Percentiles rank a stretch among this genome's conserved stretches.
Evolutionary conservation across 768 basidiomycete genomes (phyloP).

Genomic region (Lactifluus piperatus): DNA sequence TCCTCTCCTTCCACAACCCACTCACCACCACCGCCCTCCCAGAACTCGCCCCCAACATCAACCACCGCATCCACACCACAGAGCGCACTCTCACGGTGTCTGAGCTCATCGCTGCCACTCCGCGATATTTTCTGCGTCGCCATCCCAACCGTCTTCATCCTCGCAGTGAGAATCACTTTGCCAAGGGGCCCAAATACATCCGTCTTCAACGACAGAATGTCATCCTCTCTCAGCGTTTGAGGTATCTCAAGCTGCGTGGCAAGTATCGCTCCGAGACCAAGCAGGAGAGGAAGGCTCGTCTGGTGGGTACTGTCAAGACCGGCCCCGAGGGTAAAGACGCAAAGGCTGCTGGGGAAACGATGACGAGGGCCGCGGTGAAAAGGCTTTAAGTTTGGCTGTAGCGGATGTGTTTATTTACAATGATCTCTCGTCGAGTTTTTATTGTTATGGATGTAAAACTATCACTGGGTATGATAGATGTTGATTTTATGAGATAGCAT

Average conservation of each 20-base stretch:
- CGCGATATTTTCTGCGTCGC: no score
- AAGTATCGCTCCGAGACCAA: constrained; percentile 93
- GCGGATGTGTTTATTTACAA: background rate
- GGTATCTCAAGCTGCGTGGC: constrained; percentile 98
- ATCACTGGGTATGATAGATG: no score
- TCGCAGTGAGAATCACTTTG: no score
- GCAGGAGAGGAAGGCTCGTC: constrained; percentile 95
- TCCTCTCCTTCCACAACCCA: no score
- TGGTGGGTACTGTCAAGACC: constrained; percentile 66
- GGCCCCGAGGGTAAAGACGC: constrained; percentile 76
- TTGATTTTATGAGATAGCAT: no score
- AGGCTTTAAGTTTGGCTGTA: constrained; percentile 48
- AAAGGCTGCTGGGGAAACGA: constrained; percentile 73
- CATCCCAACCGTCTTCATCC: no score
- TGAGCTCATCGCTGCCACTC: no score
- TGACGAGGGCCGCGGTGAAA: constrained; percentile 44
- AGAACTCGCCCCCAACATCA: no score
- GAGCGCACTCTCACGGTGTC: no score
- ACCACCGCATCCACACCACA: no score
- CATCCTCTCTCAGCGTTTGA: constrained; percentile 93
- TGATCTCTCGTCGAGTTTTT: background rate
- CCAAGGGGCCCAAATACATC: constrained; percentile 99
- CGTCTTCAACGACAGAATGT: constrained; percentile 98
- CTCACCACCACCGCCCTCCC: no score
- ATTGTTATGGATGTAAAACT: no score